These are phyloP conservation scores for Fraxinus sp. DNA, from an alignment of 305 asterid genomes.

Conservation along the genomic window DNA sequence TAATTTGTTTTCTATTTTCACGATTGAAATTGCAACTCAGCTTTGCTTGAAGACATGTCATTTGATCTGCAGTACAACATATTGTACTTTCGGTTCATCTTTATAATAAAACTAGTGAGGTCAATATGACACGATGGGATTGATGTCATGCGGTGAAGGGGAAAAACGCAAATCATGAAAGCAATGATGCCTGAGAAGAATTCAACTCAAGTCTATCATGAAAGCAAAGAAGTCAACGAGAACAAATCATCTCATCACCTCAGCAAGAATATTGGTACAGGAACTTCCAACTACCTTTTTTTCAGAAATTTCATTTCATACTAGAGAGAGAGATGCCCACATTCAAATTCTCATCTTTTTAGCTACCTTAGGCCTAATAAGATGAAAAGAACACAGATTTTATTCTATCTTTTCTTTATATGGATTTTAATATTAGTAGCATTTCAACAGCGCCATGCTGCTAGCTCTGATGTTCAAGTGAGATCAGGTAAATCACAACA, in stretches of 20 bases:
- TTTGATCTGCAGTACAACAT: neutral
- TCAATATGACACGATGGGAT: neutral
- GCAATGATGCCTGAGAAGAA: slow-evolving; percentile 46
- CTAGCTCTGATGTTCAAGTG: neutral
- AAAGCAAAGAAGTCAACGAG: slow-evolving; percentile 15
- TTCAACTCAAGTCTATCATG: slow-evolving; percentile 36
- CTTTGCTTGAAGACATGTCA: neutral
- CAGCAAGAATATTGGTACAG: neutral
- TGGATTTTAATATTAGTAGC: neutral
- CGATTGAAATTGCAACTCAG: neutral
- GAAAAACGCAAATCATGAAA: slow-evolving; percentile 24
- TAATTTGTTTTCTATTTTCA: neutral
- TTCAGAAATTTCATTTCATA: neutral
- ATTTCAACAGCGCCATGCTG: neutral
- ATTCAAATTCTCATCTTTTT: neutral
- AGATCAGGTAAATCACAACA: neutral
- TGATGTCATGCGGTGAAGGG: neutral
- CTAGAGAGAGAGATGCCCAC: neutral
- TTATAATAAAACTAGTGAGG: neutral
- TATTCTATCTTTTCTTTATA: neutral
- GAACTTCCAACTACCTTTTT: neutral
- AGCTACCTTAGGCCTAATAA: neutral
- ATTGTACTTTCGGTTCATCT: neutral
- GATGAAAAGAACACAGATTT: neutral
- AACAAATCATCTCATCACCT: too few species aligned